A percentile compares a stretch with the other conserved stretches of the same genome.
Evolutionary conservation across 495 filamentous ascomycete species (phyloP).

Genomic region (Aspergillus asperescens): DNA sequence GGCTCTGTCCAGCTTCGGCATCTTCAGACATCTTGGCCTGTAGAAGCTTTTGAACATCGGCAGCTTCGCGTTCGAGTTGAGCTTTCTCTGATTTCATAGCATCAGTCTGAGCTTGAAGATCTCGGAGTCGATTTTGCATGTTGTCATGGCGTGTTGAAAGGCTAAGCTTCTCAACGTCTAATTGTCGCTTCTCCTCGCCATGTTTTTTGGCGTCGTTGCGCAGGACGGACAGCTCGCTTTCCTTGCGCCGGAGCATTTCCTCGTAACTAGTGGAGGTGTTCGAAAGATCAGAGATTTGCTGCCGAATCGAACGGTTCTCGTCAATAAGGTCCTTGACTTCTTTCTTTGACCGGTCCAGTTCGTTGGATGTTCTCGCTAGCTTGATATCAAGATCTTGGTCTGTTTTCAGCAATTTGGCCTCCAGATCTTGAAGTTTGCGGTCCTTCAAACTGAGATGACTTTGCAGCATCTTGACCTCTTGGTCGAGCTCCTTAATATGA

Average conservation of each 20-base stretch:
- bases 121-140: conserved; percentile 68
- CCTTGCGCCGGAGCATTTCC: conserved; percentile 85
- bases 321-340: conserved; percentile 69
- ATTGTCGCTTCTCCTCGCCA: conserved; percentile 66
- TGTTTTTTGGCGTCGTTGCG: conserved; percentile 75
- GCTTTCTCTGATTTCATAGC: conserved; percentile 77
- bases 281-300: conserved; percentile 82
- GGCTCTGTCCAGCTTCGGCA: conserved; percentile 75
- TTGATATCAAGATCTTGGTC: conserved; percentile 92
- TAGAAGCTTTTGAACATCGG: conserved; percentile 79
- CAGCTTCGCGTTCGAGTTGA: conserved; percentile 80
- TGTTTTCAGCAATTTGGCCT: conserved; percentile 72
- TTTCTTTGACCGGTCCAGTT: conserved; percentile 63
- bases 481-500: conserved; percentile 65
- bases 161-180: conserved; percentile 68
- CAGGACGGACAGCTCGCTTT: conserved; percentile 83
- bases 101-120: conserved; percentile 82
- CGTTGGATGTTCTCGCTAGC: conserved; percentile 72
- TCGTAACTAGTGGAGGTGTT: conserved; percentile 91
- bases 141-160: conserved; percentile 73
- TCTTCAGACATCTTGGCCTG: conserved; percentile 88
- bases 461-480: conserved; percentile 85
- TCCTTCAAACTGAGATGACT: conserved; percentile 88
- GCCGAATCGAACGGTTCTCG: conserved; percentile 78
- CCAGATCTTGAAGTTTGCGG: conserved; percentile 82